phyloP scores from a whole-genome alignment of 495 filamentous ascomycete species.

The Tetracladium setigerum region DNA sequence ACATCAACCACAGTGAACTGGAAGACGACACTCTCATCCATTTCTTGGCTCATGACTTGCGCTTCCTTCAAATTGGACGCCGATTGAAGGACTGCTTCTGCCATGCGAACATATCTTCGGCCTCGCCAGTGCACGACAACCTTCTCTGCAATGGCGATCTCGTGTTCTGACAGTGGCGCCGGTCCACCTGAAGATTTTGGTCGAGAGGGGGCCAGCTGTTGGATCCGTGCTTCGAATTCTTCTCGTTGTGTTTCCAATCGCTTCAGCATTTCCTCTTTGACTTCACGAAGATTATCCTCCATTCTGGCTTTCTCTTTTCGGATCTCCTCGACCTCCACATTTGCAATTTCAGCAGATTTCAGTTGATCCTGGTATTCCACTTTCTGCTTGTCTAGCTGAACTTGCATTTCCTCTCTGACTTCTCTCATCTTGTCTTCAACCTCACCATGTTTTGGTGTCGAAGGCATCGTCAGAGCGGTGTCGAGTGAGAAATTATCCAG shows the following conservation, averaged over 20 bases:
- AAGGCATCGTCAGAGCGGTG: slow-evolving; percentile 87
- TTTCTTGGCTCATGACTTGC: slow-evolving; percentile 94
- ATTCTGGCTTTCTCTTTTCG: slow-evolving; percentile 78
- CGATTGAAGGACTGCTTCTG: slow-evolving; percentile 84
- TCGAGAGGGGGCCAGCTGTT: slow-evolving; percentile 49
- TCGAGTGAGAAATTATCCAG: slow-evolving; percentile 96
- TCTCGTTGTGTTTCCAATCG: slow-evolving; percentile 69
- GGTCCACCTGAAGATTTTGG: slow-evolving; percentile 38
- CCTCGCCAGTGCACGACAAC: slow-evolving; percentile 70
- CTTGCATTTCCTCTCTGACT: slow-evolving; percentile 81
- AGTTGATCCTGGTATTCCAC: slow-evolving; percentile 76
- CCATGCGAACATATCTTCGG: slow-evolving; percentile 86
- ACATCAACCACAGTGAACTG: slow-evolving; percentile 89
- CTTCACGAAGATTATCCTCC: slow-evolving; percentile 70
- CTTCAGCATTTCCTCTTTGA: slow-evolving; percentile 81
- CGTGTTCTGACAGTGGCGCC: slow-evolving; percentile 53
- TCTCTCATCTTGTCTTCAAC: slow-evolving; percentile 63
- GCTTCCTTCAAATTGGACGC: slow-evolving; percentile 88
- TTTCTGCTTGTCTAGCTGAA: slow-evolving; percentile 79
- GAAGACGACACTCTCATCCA: slow-evolving; percentile 91
- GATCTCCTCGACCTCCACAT: slow-evolving; percentile 76
- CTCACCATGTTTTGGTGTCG: slow-evolving; percentile 75
- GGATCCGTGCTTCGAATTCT: slow-evolving; percentile 63
- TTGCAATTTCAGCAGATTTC: slow-evolving; percentile 67
- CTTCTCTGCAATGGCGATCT: slow-evolving; percentile 59